phyloP scores from a whole-genome alignment of 352 stramenopile species.

The Phytophthora constricta region DNA sequence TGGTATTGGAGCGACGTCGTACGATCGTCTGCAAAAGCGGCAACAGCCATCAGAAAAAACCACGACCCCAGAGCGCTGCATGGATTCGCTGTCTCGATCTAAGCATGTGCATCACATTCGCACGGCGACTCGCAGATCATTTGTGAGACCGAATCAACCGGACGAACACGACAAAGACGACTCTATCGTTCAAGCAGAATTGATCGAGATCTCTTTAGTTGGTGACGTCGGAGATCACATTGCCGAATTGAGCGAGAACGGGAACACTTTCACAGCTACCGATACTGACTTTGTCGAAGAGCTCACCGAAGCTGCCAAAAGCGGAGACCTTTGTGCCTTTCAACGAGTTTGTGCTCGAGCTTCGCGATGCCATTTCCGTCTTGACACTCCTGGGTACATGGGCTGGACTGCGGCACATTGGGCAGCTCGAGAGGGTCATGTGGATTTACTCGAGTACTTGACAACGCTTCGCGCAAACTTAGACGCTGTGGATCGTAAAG shows the following conservation, averaged over 20 bases:
- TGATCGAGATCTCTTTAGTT: conserved; percentile 74
- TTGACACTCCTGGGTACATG: conserved; percentile 69
- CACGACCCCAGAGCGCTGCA: conserved; percentile 15
- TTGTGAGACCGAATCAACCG: conserved; percentile 26
- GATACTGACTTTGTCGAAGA: conserved; percentile 62
- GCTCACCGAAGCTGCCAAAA: conserved; percentile 71
- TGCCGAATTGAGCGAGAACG: background rate
- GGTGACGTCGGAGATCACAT: conserved; percentile 1
- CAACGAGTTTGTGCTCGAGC: conserved; percentile 52
- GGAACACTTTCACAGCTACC: background rate
- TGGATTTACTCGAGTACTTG: conserved; percentile 72
- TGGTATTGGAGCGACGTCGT: conserved; percentile 36
- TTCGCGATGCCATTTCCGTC: conserved; percentile 43
- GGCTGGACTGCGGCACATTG: conserved; percentile 82
- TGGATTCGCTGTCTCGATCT: conserved; percentile 18
- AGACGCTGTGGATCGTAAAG: conserved; percentile 67
- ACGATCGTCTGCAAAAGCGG: conserved; percentile 39
- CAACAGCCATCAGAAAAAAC: conserved; percentile 11
- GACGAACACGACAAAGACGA: conserved; percentile 23
- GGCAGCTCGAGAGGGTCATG: conserved; percentile 69
- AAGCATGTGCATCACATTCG: conserved; percentile 26
- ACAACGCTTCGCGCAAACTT: conserved; percentile 57
- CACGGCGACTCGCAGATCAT: too few relatives aligned
- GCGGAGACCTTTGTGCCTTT: conserved; percentile 60
- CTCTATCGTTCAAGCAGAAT: conserved; percentile 30